phyloP scores from a whole-genome alignment of 306 rosid genomes.

The Prunus persica region Prunus_persica_NCBIv2 NC_034009.1:46492501-46493000 shows the following conservation, averaged over 20 bases:
- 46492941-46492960: background rate
- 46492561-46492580: background rate
- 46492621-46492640: background rate
- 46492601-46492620: background rate
- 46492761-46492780: background rate
- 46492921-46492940: background rate
- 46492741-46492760: background rate
- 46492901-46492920: background rate
- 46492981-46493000: constrained; percentile 56
- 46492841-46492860: background rate
- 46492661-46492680: background rate
- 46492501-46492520: background rate
- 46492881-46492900: background rate
- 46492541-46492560: background rate
- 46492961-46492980: background rate
- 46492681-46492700: background rate
- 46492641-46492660: background rate
- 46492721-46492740: background rate
- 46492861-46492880: background rate
- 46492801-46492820: background rate
- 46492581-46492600: background rate
- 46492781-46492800: background rate
- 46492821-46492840: background rate
- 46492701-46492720: background rate
- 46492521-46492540: background rate